A percentile compares a stretch with the other conserved stretches of the same genome.
Evolutionary conservation across 164 flowering plant genomes (phyloP).

Genomic region (Macadamia tetraphylla): DNA sequence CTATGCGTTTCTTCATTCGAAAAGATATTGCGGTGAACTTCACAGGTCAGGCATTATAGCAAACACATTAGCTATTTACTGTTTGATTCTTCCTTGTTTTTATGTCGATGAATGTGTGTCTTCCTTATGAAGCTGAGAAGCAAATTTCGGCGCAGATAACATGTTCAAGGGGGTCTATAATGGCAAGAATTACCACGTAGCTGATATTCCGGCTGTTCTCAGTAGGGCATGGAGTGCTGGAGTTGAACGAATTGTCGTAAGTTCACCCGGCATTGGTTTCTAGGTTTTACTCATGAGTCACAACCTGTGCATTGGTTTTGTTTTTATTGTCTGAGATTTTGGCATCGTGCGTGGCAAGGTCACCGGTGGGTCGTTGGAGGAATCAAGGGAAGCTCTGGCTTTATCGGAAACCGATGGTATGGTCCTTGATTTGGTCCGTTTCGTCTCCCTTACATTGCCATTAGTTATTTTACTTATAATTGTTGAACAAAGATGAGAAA

Average conservation of each 20-base stretch:
- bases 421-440: background rate
- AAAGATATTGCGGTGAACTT: slow-evolving; percentile 95
- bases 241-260: slow-evolving; percentile 84
- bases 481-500: too few species aligned
- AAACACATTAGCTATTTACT: slow-evolving; percentile 8
- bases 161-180: slow-evolving; percentile 96
- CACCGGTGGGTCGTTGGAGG: slow-evolving; percentile 98
- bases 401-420: slow-evolving; percentile 96
- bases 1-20: slow-evolving; percentile 1
- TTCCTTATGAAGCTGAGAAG: background rate
- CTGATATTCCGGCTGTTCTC: slow-evolving; percentile 67
- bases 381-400: slow-evolving; percentile 87
- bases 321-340: slow-evolving; percentile 1
- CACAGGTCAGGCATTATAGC: slow-evolving; percentile 70
- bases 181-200: slow-evolving; percentile 71
- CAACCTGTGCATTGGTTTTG: background rate
- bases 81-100: background rate
- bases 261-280: background rate
- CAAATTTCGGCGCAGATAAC: slow-evolving; percentile 38
- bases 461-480: too few species aligned
- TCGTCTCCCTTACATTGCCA: background rate
- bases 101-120: background rate
- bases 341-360: slow-evolving; percentile 39
- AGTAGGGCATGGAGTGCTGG: slow-evolving; percentile 91
- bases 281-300: background rate